Evolutionary conservation across 371 early-diverging fungal species (phyloP), one percentile per base, ranked within the genome.

Genomic region (Mucor circinelloides): DNA sequence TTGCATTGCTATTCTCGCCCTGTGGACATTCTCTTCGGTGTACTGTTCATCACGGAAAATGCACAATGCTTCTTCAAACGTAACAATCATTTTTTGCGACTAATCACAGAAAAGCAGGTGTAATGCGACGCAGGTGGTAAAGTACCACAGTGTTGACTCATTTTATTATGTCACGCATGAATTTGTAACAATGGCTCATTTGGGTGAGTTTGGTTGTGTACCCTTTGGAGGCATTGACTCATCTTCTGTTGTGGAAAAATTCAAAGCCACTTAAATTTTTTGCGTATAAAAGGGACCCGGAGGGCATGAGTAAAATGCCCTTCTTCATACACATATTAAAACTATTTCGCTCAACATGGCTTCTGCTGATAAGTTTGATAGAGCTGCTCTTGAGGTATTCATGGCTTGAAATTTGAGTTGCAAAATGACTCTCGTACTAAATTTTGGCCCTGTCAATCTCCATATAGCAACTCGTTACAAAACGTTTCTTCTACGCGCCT

Each of bases 401-500:
- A 62, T 23, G 6, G 7, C 28, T 10, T 13, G 36, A 44, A 28
- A 28, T 7, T 15, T 55, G 9, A 4, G 36, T 13, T 21, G 55
- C 55, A 55, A 48, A 48, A 48, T 48, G 48, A 48, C 8, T 2
- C 10, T 21, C 5, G 1, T 28, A 21, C 23, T 48, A 44, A 38
- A n/a, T 4, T 4, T 9, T 30, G 7, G 25, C 48, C 31, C 15
- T 30, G 31, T 30, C 55, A 55, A 55, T 30, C 31, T 28, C 31
- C 36, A 58, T 36, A 13, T 71, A 80, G 81, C 88, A 88, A 75
- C 77, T 97, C 64, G 85, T 97, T 57, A 77, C 85, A 66, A 93
- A 94, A 84, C 91, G 98, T 44, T 99, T 99, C 91, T 99, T 98
- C 78, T 94, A 90, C 63, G 95, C 97, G n/a, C 98, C 97, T 27